Evolutionary conservation across 2,329 filamentous ascomycete species (phyloP).

Genomic region (Metarhizium robertsii): DNA sequence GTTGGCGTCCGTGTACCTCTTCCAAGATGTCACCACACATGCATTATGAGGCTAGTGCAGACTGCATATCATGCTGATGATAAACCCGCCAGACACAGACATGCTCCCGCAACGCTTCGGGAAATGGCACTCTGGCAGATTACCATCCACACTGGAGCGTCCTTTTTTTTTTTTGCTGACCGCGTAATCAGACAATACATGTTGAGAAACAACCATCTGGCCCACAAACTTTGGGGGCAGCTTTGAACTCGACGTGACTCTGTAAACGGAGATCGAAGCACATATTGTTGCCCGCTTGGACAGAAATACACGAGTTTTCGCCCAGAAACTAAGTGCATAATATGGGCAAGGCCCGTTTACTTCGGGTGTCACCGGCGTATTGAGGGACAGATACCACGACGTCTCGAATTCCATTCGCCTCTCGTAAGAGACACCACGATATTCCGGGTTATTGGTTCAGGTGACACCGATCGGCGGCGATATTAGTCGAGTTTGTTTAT

Average conservation of each 20-base stretch:
- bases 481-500: too few species aligned
- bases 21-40: not conserved
- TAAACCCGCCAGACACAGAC: too few species aligned
- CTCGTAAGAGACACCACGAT: not conserved
- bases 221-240: not conserved
- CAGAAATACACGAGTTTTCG: not conserved
- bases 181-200: not conserved
- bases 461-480: not conserved
- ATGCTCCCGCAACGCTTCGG: too few species aligned
- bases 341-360: too few species aligned
- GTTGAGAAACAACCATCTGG: not conserved
- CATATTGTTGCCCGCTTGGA: not conserved
- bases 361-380: too few species aligned
- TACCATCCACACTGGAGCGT: not conserved
- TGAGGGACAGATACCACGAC: too few species aligned
- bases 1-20: not conserved
- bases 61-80: too few species aligned
- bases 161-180: not conserved
- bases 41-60: not conserved
- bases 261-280: too few species aligned
- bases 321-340: too few species aligned
- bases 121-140: not conserved
- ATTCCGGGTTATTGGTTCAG: not conserved
- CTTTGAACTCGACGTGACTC: too few species aligned
- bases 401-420: not conserved